These are phyloP conservation scores for Euphorbia lathyris DNA, from an alignment of 345 rosid species.

Conservation along the genomic window DNA sequence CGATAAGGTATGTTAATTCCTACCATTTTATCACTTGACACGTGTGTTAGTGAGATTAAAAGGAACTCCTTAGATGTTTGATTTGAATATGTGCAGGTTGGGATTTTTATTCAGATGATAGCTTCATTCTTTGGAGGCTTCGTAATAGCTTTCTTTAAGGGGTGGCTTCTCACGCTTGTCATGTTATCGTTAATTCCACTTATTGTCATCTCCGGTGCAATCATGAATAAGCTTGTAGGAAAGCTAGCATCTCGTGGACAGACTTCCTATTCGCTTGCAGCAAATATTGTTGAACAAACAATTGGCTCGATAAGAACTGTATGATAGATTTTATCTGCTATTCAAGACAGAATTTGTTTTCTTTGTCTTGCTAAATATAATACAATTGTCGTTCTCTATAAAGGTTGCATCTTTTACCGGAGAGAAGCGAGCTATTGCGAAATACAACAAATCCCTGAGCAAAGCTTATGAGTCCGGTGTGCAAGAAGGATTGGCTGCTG, in stretches of 20 bases:
- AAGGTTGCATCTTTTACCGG: slow-evolving; percentile 28
- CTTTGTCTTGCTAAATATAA: not conserved
- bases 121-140: slow-evolving; percentile 18
- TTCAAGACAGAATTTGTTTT: too few species aligned
- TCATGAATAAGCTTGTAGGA: slow-evolving; percentile 4
- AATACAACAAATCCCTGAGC: slow-evolving; percentile 16
- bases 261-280: slow-evolving; percentile 14
- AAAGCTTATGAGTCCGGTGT: slow-evolving; percentile 15
- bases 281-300: slow-evolving; percentile 12
- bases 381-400: not conserved
- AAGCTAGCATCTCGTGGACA: slow-evolving; percentile 16
- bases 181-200: slow-evolving; percentile 18
- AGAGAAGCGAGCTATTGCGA: slow-evolving; percentile 13
- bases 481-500: slow-evolving; percentile 17
- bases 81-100: slow-evolving; percentile 17
- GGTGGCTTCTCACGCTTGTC: slow-evolving; percentile 26
- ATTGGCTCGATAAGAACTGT: slow-evolving; percentile 27
- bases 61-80: not conserved
- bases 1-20: slow-evolving; percentile 15
- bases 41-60: too few species aligned
- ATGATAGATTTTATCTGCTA: not conserved
- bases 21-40: not conserved
- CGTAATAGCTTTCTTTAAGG: slow-evolving; percentile 18
- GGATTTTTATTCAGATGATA: slow-evolving; percentile 11
- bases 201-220: slow-evolving; percentile 14